These are phyloP conservation scores for Saccharomyces pastorianus DNA, from an alignment of 1,139 yeast species.

Conservation along the genomic window DNA sequence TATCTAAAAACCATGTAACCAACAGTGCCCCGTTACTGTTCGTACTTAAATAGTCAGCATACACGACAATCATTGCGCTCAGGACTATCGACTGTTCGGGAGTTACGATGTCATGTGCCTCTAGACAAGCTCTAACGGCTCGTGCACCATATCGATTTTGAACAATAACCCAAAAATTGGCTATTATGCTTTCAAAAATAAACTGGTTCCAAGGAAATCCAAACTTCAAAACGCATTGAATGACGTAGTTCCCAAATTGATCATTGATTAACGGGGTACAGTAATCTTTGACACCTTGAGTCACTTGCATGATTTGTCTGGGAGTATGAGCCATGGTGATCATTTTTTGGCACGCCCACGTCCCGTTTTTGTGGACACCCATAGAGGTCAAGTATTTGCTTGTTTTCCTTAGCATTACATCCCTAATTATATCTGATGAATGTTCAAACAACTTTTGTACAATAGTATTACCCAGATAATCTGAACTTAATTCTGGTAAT, in stretches of 20 bases:
- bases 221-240: conserved; percentile 88
- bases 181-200: conserved; percentile 74
- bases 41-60: conserved; percentile 71
- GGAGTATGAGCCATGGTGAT: conserved; percentile 64
- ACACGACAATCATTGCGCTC: conserved; percentile 72
- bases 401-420: conserved; percentile 72
- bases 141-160: conserved; percentile 92
- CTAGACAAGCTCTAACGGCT: conserved; percentile 87
- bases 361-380: conserved; percentile 95
- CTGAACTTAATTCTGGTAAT: conserved; percentile 84
- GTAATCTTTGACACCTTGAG: conserved; percentile 67
- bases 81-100: conserved; percentile 64
- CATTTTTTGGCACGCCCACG: conserved; percentile 98
- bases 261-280: conserved; percentile 83
- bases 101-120: conserved; percentile 52
- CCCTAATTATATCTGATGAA: conserved; percentile 63
- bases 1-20: conserved; percentile 90
- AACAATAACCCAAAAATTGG: conserved; percentile 73
- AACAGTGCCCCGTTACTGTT: conserved; percentile 84
- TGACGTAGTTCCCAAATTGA: conserved; percentile 93
- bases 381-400: conserved; percentile 80
- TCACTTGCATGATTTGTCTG: conserved; percentile 65
- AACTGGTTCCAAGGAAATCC: conserved; percentile 85
- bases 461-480: conserved; percentile 90
- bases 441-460: conserved; percentile 82